Evolutionary conservation across 495 filamentous ascomycete genomes (phyloP).

Genomic region (Penicillium paxilli): DNA sequence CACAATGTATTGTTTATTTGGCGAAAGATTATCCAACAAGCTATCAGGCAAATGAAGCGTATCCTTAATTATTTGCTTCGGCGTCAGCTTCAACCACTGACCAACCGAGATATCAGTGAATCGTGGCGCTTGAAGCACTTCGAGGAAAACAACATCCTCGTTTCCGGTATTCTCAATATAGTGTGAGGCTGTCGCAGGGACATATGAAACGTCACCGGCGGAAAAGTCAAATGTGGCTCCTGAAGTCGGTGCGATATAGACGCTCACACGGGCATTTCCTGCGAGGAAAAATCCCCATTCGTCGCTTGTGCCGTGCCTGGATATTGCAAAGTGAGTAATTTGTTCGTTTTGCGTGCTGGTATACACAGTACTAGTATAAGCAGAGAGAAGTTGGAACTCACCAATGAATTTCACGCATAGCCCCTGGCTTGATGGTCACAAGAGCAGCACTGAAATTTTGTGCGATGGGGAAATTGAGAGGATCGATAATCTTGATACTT

Average conservation of each 20-base stretch:
- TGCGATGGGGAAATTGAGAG: conserved; percentile 5
- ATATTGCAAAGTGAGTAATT: background rate
- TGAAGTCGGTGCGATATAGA: conserved; percentile 2
- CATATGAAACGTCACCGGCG: conserved; percentile 4
- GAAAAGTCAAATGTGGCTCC: conserved; percentile 6
- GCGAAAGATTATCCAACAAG: conserved; percentile 7
- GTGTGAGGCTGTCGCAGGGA: background rate
- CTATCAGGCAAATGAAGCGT: conserved; percentile 7
- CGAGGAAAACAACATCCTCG: conserved; percentile 7
- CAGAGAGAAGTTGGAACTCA: background rate
- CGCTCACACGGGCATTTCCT: conserved; percentile 3
- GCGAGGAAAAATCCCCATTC: conserved; percentile 9
- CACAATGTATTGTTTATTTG: conserved; percentile 7
- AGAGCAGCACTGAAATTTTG: conserved; percentile 5
- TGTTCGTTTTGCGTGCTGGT: no score
- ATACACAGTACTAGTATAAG: background rate
- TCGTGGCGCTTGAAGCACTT: conserved; percentile 3
- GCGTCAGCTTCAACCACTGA: conserved; percentile 9
- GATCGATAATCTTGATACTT: conserved; percentile 12
- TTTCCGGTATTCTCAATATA: conserved; percentile 7
- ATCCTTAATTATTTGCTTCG: conserved; percentile 8
- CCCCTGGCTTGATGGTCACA: conserved; percentile 8
- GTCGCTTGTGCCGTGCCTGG: conserved; percentile 5
- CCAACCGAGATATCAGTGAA: conserved; percentile 8
- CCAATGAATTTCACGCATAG: conserved; percentile 9